Conservation (phyloP, 768 basidiomycete genomes). For the Suillus alpinus region DNA sequence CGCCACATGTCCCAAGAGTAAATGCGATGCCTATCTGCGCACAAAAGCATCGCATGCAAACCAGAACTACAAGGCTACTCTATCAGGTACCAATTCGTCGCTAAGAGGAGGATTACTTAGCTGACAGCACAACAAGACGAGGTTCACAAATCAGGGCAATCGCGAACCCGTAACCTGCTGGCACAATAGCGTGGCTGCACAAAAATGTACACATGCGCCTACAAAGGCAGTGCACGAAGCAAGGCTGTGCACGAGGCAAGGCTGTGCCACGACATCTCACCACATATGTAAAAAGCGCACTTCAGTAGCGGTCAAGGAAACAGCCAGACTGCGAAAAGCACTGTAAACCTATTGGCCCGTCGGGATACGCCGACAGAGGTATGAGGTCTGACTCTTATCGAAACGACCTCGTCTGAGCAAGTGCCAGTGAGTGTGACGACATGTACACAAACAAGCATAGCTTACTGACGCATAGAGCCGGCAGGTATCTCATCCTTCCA, state of each 20-base stretch:
- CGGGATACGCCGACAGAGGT: neutral
- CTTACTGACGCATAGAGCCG: neutral
- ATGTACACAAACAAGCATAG: neutral
- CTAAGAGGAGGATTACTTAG: neutral
- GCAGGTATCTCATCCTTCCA: neutral
- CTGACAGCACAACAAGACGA: neutral
- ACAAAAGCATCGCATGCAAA: neutral
- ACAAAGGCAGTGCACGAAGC: neutral
- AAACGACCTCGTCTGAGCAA: neutral
- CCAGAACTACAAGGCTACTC: neutral
- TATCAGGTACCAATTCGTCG: neutral
- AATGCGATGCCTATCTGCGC: neutral
- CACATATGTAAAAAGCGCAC: neutral
- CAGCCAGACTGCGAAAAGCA: neutral
- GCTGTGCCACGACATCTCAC: neutral
- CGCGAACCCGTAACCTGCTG: neutral
- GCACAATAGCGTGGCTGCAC: neutral
- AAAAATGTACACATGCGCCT: neutral
- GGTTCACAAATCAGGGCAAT: neutral
- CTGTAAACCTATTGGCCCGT: neutral
- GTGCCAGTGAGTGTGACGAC: neutral
- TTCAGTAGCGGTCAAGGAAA: neutral
- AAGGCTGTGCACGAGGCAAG: neutral
- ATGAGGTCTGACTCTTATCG: neutral
- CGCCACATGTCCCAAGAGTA: neutral